Evolutionary conservation across 2,329 filamentous ascomycete species (phyloP).

Genomic region (Penicillium sp.): DNA sequence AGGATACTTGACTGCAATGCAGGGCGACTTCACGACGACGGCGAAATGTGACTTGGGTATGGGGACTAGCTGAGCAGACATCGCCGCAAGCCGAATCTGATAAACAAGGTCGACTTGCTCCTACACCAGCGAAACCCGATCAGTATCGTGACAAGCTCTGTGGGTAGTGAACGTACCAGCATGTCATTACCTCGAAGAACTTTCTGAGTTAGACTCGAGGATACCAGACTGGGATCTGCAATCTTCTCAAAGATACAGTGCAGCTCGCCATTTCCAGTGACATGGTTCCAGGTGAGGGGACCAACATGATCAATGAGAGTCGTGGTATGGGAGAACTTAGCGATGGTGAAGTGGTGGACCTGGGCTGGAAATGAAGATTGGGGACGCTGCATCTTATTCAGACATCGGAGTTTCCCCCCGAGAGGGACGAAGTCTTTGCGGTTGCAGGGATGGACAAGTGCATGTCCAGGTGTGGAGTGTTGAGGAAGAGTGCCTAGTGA

Average conservation of each 20-base stretch:
- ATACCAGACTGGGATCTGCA: conserved; percentile 1
- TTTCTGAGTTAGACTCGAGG: conserved; percentile 31
- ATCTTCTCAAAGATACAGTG: conserved; percentile 37
- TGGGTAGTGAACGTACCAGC: conserved; percentile 35
- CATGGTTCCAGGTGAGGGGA: conserved; percentile 48
- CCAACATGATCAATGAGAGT: conserved; percentile 38
- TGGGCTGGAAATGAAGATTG: conserved; percentile 12
- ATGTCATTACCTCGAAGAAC: conserved; percentile 36
- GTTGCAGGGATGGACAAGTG: too few species aligned
- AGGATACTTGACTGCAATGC: conserved; percentile 48
- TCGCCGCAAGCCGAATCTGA: conserved; percentile 29
- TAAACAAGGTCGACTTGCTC: conserved; percentile 44
- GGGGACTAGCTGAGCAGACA: conserved; percentile 15
- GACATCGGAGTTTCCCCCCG: too few species aligned
- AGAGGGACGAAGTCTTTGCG: too few species aligned
- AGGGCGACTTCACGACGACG: conserved; percentile 48
- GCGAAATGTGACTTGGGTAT: conserved; percentile 35
- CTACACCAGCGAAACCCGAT: conserved; percentile 23
- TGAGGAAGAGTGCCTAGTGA: too few species aligned
- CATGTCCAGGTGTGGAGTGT: too few species aligned
- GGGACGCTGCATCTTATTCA: not conserved
- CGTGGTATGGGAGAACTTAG: conserved; percentile 50
- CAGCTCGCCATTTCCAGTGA: conserved; percentile 40
- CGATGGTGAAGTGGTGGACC: conserved; percentile 30
- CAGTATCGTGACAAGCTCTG: not conserved